A percentile compares a stretch with the other conserved stretches of the same genome.
Conservation (phyloP, 164 flowering plant genomes). For the Buxus sempervirens region DNA sequence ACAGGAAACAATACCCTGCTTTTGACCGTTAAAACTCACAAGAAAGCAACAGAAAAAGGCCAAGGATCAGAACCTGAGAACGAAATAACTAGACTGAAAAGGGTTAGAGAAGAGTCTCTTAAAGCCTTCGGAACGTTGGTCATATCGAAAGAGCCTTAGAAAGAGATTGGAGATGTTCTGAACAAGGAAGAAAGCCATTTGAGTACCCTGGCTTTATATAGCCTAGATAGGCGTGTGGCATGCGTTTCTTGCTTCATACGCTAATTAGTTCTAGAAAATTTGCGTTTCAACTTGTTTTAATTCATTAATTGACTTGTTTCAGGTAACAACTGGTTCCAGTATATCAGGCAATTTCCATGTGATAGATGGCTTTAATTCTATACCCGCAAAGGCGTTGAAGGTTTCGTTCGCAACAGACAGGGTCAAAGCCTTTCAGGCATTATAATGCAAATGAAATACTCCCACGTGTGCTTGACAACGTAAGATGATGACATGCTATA, state of each 20-base stretch:
- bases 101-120: constrained; percentile 44
- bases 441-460: no score
- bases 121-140: constrained; percentile 57
- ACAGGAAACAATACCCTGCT: background rate
- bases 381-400: no score
- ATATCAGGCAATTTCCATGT: no score
- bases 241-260: background rate
- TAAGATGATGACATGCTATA: no score
- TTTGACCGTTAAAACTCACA: background rate
- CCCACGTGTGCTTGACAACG: no score
- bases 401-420: no score
- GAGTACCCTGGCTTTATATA: background rate
- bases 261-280: background rate
- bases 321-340: no score
- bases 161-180: background rate
- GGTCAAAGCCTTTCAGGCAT: no score
- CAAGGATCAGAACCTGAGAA: constrained; percentile 54
- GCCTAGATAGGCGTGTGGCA: background rate
- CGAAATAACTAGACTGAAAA: constrained; percentile 42
- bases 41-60: constrained; percentile 46
- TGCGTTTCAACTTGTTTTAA: no score
- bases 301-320: no score
- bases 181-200: background rate
- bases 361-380: no score
- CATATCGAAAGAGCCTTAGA: constrained; percentile 21